Evolutionary conservation across 2,329 filamentous ascomycete genomes (phyloP), one percentile per base, ranked within the genome.

Genomic region (Fusarium oxysporum): DNA sequence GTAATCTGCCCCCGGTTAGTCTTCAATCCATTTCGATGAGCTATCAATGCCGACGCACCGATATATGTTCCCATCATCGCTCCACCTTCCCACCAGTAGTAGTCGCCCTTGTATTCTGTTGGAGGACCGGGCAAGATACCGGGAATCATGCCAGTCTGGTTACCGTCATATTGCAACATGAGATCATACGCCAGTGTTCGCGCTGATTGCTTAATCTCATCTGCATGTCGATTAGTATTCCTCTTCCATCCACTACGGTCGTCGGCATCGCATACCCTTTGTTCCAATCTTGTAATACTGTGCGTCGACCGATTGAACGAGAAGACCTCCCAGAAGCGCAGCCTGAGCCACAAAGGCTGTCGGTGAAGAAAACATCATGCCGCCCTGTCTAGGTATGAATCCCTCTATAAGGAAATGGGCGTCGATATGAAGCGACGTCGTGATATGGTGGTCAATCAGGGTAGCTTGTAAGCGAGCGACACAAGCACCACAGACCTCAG

Each of bases 41-140:
- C 0, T 38, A 12, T 12, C 8, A 33, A 13, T 8, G 8, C n/a
- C 7, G 21, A 68, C 74, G 38, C 30, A 78, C 76, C 91, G 47
- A 93, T 85, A 74, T 92, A 83, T 2, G 90, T 88, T 70, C 91
- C 89, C 86, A 92, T 92, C 82, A 94, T 85, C 19, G 90, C 89
- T 58, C 90, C 89, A 9, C 89, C 90, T 78, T 93, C 90, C 92
- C 92, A 94, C 92, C 92, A 94, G 84, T 93, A 93, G 79, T 92
- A 92, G 69, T 87, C 85, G 71, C 88, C 88, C 57, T 77, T 78
- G 21, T 78, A 71, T 37, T 78, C 77, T 3, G 79, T 78, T 72
- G 88, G 88, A 60, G 88, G 88, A 0, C 88, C 88, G 2, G 88
- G 88, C 16, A 90, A 80, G 73, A 89, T 89, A 38, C 88, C 88